Evolutionary conservation across 1,139 yeast genomes (phyloP).

Genomic region (Suhomyces chickasaworum): DNA sequence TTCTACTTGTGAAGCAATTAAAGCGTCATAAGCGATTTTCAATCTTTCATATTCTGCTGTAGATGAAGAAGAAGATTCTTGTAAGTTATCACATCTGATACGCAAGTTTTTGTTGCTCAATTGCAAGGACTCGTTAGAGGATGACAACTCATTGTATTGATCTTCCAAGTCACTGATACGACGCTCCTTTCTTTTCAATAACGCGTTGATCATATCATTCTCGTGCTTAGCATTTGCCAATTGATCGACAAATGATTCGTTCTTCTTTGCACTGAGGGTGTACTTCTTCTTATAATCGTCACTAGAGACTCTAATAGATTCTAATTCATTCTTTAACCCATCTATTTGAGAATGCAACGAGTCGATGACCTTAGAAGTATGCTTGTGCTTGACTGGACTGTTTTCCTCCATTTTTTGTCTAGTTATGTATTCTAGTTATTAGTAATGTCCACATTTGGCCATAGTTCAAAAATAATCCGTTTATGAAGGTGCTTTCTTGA

Average conservation of each 20-base stretch:
- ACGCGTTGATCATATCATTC: conserved; percentile 64
- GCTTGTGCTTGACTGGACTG: conserved; percentile 15
- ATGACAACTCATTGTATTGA: conserved; percentile 49
- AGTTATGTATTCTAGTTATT: conserved; percentile 1
- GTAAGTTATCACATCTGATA: conserved; percentile 50
- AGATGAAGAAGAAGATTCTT: conserved; percentile 48
- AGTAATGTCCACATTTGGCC: neutral
- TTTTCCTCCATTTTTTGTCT: conserved; percentile 13
- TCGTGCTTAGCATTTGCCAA: conserved; percentile 71
- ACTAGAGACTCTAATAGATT: conserved; percentile 39
- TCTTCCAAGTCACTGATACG: conserved; percentile 62
- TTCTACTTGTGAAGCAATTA: conserved; percentile 57
- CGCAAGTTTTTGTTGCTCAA: conserved; percentile 52
- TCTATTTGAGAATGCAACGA: conserved; percentile 56
- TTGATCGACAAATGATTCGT: conserved; percentile 65
- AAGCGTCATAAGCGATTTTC: conserved; percentile 63
- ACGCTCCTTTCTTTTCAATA: conserved; percentile 65
- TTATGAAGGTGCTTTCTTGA: no score
- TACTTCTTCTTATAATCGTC: conserved; percentile 51
- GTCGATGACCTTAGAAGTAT: conserved; percentile 54
- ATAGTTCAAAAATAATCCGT: no score
- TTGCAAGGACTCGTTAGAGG: conserved; percentile 47
- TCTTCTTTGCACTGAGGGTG: conserved; percentile 48
- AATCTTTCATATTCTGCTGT: conserved; percentile 59
- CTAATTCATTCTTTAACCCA: conserved; percentile 54